A percentile compares a stretch with the other conserved stretches of the same genome.
Evolutionary conservation across 2,329 filamentous ascomycete genomes (phyloP).

Genomic region (Ilyonectria mors-panacis): DNA sequence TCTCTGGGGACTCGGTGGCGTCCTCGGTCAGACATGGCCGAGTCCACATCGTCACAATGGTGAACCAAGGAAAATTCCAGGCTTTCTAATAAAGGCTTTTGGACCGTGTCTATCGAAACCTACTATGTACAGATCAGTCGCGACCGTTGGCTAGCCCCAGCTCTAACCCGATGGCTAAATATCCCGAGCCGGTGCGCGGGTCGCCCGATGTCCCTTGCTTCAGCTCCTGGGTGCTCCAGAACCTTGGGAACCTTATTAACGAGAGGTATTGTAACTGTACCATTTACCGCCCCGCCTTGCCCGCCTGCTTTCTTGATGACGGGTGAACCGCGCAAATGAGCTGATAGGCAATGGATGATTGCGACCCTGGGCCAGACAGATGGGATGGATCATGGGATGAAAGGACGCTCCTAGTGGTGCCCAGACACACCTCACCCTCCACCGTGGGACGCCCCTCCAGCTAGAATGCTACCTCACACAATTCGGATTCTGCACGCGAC

Average conservation of each 20-base stretch:
- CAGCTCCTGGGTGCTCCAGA: slow-evolving; percentile 28
- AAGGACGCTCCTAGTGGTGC: neutral
- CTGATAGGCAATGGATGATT: slow-evolving; percentile 25
- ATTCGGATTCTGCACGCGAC: slow-evolving; percentile 27
- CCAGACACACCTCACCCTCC: slow-evolving; percentile 8
- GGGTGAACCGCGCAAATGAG: slow-evolving; percentile 29
- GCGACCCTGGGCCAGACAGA: neutral
- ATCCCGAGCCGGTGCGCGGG: slow-evolving; percentile 41
- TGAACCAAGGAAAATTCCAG: slow-evolving; percentile 30
- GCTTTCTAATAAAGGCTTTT: slow-evolving; percentile 13
- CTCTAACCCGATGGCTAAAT: slow-evolving; percentile 43
- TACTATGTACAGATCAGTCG: slow-evolving; percentile 16
- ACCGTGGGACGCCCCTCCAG: slow-evolving; percentile 16
- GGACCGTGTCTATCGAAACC: slow-evolving; percentile 31
- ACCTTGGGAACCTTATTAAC: slow-evolving; percentile 33
- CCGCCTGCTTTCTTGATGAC: slow-evolving; percentile 24
- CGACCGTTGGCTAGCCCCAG: slow-evolving; percentile 38
- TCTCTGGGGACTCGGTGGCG: slow-evolving; percentile 15
- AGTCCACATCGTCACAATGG: slow-evolving; percentile 27
- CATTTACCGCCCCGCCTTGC: slow-evolving; percentile 14
- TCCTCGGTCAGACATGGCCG: slow-evolving; percentile 13
- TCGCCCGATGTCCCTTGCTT: slow-evolving; percentile 35
- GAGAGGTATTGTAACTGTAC: neutral
- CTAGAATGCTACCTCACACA: slow-evolving; percentile 22
- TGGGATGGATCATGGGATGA: slow-evolving; percentile 4